Evolutionary conservation across 805 yeast genomes (phyloP).

Genomic region (Hanseniaspora thailandica): DNA sequence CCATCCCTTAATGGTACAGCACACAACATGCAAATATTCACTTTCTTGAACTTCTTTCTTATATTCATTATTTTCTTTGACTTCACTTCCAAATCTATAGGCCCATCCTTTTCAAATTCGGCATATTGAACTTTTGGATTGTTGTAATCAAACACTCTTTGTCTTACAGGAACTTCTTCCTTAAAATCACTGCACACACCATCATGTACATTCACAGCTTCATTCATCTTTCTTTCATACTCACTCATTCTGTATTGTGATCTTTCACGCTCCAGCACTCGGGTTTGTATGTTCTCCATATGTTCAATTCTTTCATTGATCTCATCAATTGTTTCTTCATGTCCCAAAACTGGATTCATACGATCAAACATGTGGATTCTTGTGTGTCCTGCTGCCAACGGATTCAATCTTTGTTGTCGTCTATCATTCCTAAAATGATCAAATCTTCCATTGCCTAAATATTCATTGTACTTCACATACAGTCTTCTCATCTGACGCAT

Average conservation of each 20-base stretch:
- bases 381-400: background rate
- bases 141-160: too few species aligned
- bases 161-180: background rate
- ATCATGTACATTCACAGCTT: background rate
- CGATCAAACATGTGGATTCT: background rate
- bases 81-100: too few species aligned
- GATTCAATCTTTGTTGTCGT: background rate
- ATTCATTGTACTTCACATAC: conserved; percentile 5
- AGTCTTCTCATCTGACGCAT: conserved; percentile 3
- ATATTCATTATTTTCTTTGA: too few species aligned
- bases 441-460: background rate
- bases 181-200: background rate
- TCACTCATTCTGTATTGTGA: too few species aligned
- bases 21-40: conserved; percentile 53
- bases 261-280: too few species aligned
- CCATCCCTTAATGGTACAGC: conserved; percentile 66
- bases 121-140: too few species aligned
- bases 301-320: background rate
- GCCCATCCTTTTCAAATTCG: too few species aligned
- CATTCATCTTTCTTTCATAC: background rate
- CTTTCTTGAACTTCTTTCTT: conserved; percentile 18
- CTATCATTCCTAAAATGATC: background rate
- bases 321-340: background rate
- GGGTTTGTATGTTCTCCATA: background rate
- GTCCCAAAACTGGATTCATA: background rate